Base-by-base conservation (phyloP, 164 flowering plant species). In the Stephania yunnanensis region DNA sequence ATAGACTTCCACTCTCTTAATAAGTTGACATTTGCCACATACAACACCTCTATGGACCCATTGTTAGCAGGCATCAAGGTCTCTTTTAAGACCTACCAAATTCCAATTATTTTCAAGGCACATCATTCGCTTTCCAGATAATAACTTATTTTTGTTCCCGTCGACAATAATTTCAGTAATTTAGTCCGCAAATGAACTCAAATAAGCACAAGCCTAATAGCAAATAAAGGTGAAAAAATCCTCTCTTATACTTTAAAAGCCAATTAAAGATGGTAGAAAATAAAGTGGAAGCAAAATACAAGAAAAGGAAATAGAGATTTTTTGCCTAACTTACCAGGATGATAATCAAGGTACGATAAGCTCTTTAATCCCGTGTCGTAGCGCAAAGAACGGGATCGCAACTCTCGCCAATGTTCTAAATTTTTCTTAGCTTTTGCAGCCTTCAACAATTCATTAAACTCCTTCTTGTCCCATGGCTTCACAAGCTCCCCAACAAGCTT, bases 311-410 rank as follows among this genome's bases (percentile, higher is more conserved):
- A 15, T 17, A 58, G 20, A 5, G 5, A 17, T n/a, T 58, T 58
- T 15, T 6, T 15, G 64, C 64, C 64, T 10, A 76, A 73, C 84
- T 81, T 68, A 89, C 90, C 89, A 5, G 69, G 19, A 45, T 82
- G 36, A 17, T 50, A 42, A 66, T 85, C 87, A 65, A 87, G 85
- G 83, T 84, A 86, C 5, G 90, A 89, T 20, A 71, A 46, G 30
- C 85, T 72, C 2, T 10, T 6, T 53, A 1, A 3, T 2, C 65
- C 74, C 36, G 74, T 20, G 19, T 66, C 0, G 76, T 79, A 87
- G 48, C 80, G 4, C 71, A 22, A 46, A 25, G 7, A 48, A 25
- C 76, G 52, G 5, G 79, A 68, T 46, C 90, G 89, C 73, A 78
- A 46, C 1, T 74, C 52, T 81, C 78, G 78, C 10, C 58, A 8